Evolutionary conservation across 352 stramenopile genomes (phyloP), one percentile per base, ranked within the genome.

Genomic region (Chloridella minuta): DNA sequence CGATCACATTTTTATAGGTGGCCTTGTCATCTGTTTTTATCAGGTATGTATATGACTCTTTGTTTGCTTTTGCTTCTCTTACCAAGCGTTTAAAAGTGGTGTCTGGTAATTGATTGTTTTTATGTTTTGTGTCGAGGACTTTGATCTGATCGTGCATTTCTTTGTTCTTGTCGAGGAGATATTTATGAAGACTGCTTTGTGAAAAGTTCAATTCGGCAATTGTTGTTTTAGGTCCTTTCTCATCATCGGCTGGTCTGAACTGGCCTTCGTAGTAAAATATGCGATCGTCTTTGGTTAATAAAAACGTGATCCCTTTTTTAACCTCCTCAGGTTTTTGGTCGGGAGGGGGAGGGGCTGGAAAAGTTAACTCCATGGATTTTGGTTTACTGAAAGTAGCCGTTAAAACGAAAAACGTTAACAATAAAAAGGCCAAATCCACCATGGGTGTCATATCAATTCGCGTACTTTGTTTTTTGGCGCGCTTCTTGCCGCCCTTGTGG

Each of bases 361-460:
- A 66, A 66, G 40, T 66, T 66, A 66, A 66, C 40, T 66, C 40
- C 40, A 66, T 66, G 40, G 40, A 66, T 66, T 66, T 66, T 66
- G 40, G 40, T 66, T 66, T 66, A n/a, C 40, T 66, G 40, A 66
- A 66, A n/a, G 40, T 66, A 18, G 40, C 40, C n/a, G 40, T 66
- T 66, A 66, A 66, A 66, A 66, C 40, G 40, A 66, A 66, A n/a
- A 66, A 66, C 40, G 40, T 66, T 66, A 66, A 66, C n/a, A 66
- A 66, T n/a, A 66, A 66, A 66, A 66, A 66, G 10, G 40, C 40
- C n/a, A 66, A 66, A n/a, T 66, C 40, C 10, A 66, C 40, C 40
- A 66, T 66, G n/a, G 40, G 40, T 18, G 40, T 66, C 40, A 66
- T 66, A n/a, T 66, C 40, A 10, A 66, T n/a, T 66, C 40, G 40